These are phyloP conservation scores for Ziziphus jujuba DNA, from an alignment of 306 rosid genomes.

Conservation along the genomic window DNA sequence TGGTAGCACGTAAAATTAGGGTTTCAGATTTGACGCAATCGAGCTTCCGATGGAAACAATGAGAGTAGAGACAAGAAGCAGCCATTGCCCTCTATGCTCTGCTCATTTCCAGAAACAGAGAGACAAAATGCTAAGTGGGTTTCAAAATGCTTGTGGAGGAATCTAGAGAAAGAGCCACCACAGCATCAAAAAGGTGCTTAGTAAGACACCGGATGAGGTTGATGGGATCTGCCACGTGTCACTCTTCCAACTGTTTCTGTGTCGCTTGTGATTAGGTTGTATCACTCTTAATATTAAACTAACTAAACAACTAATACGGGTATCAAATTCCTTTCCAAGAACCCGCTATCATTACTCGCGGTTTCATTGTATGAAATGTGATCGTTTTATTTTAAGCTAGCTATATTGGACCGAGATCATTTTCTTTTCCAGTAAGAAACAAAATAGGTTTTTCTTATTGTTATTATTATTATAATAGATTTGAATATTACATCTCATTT, in stretches of 20 bases:
- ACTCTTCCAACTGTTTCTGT: not conserved
- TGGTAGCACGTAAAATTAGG: conserved; percentile 21
- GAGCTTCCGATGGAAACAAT: conserved; percentile 29
- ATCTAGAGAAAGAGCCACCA: not conserved
- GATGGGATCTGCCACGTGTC: conserved; percentile 18
- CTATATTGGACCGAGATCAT: no score
- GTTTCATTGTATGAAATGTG: no score
- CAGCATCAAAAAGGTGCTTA: conserved; percentile 4
- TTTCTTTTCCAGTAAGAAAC: no score
- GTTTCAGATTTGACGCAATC: conserved; percentile 17
- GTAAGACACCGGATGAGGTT: not conserved
- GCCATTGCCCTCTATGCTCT: conserved; percentile 41
- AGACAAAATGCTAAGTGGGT: not conserved
- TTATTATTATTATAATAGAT: no score
- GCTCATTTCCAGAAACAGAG: conserved; percentile 20
- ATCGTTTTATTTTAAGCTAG: no score
- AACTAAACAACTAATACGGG: no score
- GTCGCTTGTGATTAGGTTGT: not conserved
- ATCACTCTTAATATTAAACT: not conserved
- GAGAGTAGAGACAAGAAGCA: conserved; percentile 44
- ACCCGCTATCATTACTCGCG: no score
- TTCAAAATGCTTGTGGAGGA: not conserved
- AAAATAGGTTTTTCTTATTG: no score
- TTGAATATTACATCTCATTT: no score
- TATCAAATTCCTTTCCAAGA: no score